Percentiles rank a stretch among this genome's conserved stretches.
These are phyloP conservation scores for Ceratocystis alfenasii DNA, from an alignment of 2,329 filamentous ascomycete genomes.

Conservation along the genomic window DNA sequence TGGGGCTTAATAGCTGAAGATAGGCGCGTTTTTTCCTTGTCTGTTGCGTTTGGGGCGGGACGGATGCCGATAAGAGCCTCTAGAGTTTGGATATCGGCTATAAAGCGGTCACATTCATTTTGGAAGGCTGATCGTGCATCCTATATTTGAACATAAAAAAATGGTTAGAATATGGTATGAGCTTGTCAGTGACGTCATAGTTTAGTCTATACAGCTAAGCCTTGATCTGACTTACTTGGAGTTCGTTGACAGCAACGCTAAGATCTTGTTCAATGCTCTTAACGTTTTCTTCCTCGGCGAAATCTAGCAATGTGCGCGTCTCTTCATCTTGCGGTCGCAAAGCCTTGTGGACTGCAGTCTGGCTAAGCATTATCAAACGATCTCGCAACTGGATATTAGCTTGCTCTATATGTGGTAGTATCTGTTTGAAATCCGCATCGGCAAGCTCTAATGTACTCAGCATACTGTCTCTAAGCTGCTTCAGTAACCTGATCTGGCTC, in stretches of 20 bases:
- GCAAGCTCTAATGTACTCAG: constrained; percentile 46
- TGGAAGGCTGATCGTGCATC: constrained; percentile 61
- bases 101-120: constrained; percentile 61
- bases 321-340: constrained; percentile 49
- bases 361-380: constrained; percentile 53
- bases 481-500: constrained; percentile 43
- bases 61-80: constrained; percentile 41
- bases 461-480: constrained; percentile 40
- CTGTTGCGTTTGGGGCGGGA: constrained; percentile 26
- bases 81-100: constrained; percentile 57
- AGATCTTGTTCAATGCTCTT: constrained; percentile 52
- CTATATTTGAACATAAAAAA: constrained; percentile 23
- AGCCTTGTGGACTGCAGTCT: constrained; percentile 50
- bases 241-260: constrained; percentile 57
- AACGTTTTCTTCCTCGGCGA: constrained; percentile 62
- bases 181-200: constrained; percentile 1
- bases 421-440: constrained; percentile 47
- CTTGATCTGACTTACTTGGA: constrained; percentile 42
- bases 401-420: constrained; percentile 53
- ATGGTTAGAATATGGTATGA: neutral
- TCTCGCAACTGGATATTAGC: constrained; percentile 52
- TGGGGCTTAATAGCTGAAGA: neutral
- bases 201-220: neutral
- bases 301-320: constrained; percentile 57
- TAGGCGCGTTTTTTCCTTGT: constrained; percentile 25